Evolutionary conservation across 768 basidiomycete species (phyloP).

Genomic region (Tricholoma sp.): DNA sequence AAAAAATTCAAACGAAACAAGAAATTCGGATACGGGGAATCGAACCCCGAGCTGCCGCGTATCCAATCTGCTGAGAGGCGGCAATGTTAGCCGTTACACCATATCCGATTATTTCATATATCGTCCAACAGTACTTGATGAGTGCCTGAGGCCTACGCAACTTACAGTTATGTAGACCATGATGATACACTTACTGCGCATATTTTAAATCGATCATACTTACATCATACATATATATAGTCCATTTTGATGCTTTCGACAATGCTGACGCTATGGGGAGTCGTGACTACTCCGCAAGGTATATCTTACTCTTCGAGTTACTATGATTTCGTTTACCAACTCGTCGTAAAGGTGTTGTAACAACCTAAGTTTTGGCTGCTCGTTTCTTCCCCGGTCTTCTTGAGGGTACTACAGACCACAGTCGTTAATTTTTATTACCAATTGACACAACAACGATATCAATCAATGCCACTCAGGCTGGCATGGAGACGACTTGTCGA

Average conservation of each 20-base stretch:
- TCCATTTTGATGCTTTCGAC: constrained; percentile 32
- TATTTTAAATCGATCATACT: no score
- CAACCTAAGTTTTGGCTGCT: constrained; percentile 39
- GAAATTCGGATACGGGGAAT: constrained; percentile 47
- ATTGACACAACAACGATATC: no score
- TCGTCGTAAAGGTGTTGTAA: constrained; percentile 38
- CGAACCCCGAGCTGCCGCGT: constrained; percentile 53
- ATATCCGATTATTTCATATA: constrained; percentile 24
- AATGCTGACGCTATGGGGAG: constrained; percentile 64
- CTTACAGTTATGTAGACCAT: no score
- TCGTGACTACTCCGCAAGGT: constrained; percentile 62
- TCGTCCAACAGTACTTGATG: no score
- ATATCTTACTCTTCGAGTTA: not conserved
- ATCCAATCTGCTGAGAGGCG: constrained; percentile 44
- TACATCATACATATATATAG: no score
- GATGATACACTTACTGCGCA: no score
- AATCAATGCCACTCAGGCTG: no score
- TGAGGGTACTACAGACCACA: constrained; percentile 34
- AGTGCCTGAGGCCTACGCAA: no score
- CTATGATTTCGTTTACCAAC: not conserved
- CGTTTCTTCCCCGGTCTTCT: constrained; percentile 49
- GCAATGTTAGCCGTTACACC: constrained; percentile 65
- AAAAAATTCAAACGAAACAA: not conserved
- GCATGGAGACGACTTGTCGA: no score
- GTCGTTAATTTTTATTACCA: not conserved